Evolutionary conservation across 441 rosid species (phyloP).

Genomic region (Populus trichocarpa): DNA sequence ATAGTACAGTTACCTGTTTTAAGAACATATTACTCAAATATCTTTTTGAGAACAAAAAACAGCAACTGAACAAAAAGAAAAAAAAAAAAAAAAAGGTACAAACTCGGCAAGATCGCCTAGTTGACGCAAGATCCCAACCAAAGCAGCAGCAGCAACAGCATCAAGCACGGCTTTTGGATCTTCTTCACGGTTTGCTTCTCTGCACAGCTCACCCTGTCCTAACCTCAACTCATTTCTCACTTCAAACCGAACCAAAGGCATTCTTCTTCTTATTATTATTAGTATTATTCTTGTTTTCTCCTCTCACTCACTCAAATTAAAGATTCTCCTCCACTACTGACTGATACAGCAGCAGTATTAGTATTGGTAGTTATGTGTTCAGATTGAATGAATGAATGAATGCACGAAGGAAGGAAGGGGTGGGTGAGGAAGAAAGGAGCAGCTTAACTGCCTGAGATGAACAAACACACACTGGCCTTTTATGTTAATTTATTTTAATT

Average conservation of each 20-base stretch:
- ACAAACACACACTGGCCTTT: not conserved
- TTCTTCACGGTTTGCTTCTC: slow-evolving; percentile 45
- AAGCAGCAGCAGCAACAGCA: slow-evolving; percentile 83
- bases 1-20: too few relatives aligned
- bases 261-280: slow-evolving; percentile 14
- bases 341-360: not conserved
- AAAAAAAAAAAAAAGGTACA: slow-evolving; percentile 16
- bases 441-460: slow-evolving; percentile 46
- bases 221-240: slow-evolving; percentile 26
- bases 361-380: not conserved
- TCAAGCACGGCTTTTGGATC: slow-evolving; percentile 88
- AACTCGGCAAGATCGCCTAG: slow-evolving; percentile 98
- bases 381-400: slow-evolving; percentile 16
- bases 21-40: not conserved
- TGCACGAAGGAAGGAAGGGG: slow-evolving; percentile 13
- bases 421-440: slow-evolving; percentile 48
- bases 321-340: not conserved
- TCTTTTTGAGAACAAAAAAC: not conserved
- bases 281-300: not conserved
- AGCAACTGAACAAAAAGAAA: too few relatives aligned
- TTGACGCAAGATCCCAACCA: slow-evolving; percentile 97
- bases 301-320: not conserved
- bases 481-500: not conserved
- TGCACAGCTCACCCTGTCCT: slow-evolving; percentile 71
- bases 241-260: slow-evolving; percentile 84